phyloP scores from a whole-genome alignment of 306 rosid genomes.

The Calophaca sinica region DNA sequence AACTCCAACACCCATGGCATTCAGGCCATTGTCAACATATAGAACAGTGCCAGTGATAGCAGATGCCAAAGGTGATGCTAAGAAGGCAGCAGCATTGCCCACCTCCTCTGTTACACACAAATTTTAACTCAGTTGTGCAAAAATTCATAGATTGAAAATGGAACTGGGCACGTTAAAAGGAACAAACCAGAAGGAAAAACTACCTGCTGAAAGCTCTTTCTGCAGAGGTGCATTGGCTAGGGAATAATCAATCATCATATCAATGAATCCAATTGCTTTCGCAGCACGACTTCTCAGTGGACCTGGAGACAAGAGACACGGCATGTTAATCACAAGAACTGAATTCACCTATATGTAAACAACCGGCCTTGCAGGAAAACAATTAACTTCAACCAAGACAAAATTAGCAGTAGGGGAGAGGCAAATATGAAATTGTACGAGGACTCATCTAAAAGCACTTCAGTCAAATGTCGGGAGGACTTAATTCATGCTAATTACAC shows the following conservation, averaged over 20 bases:
- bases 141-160: conserved; percentile 20
- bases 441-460: background rate
- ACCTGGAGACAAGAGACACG: conserved; percentile 55
- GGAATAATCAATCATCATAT: conserved; percentile 97
- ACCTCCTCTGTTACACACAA: conserved; percentile 76
- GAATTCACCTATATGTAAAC: conserved; percentile 13
- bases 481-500: background rate
- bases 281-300: conserved; percentile 98
- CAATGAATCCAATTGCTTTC: conserved; percentile 96
- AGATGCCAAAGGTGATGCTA: conserved; percentile 92
- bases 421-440: background rate
- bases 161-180: background rate
- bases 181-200: conserved; percentile 26
- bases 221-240: conserved; percentile 85
- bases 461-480: background rate
- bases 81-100: conserved; percentile 87
- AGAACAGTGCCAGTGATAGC: conserved; percentile 89
- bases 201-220: conserved; percentile 94
- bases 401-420: conserved; percentile 3
- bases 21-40: conserved; percentile 90
- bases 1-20: conserved; percentile 92
- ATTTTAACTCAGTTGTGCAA: conserved; percentile 34
- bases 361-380: background rate
- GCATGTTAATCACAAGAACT: conserved; percentile 30
- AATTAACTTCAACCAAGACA: conserved; percentile 1